These are phyloP conservation scores for Cylindrotheca fusiformis DNA, from an alignment of 108 stramenopile genomes.

Conservation along the genomic window DNA sequence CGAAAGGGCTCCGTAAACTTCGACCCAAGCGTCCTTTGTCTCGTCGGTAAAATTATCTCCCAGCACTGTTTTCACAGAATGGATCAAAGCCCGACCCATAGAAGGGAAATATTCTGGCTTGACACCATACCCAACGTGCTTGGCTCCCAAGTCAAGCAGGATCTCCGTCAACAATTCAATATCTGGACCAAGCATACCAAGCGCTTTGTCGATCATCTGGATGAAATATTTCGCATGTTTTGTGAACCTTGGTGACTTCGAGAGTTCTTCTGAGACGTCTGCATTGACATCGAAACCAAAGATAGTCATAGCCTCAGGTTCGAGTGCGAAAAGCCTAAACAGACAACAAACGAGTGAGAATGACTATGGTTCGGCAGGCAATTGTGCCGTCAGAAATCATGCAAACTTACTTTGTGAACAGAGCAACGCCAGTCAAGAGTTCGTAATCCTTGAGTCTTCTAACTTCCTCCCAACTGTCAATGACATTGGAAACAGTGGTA, in stretches of 20 bases:
- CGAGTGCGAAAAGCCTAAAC: slow-evolving; percentile 23
- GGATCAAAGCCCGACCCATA: slow-evolving; percentile 44
- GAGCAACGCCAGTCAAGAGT: slow-evolving; percentile 8
- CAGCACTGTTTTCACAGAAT: slow-evolving; percentile 23
- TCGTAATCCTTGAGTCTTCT: slow-evolving; percentile 25
- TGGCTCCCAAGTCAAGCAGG: slow-evolving; percentile 36
- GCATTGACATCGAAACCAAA: slow-evolving; percentile 27
- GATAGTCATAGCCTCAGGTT: slow-evolving; percentile 25
- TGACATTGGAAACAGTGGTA: slow-evolving; percentile 33
- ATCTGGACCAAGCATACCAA: slow-evolving; percentile 47
- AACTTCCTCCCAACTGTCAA: slow-evolving; percentile 40
- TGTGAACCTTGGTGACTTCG: slow-evolving; percentile 17
- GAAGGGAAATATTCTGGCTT: slow-evolving; percentile 35
- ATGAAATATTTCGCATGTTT: slow-evolving; percentile 36
- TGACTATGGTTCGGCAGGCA: background rate
- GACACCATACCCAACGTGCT: slow-evolving; percentile 47
- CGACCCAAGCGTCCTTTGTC: slow-evolving; percentile 34
- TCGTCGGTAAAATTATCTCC: slow-evolving; percentile 42
- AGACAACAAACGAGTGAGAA: too few relatives aligned
- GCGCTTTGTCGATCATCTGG: slow-evolving; percentile 34
- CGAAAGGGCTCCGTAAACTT: slow-evolving; percentile 27
- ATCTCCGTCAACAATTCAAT: slow-evolving; percentile 39
- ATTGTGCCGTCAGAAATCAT: too few relatives aligned
- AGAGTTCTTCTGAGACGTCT: slow-evolving; percentile 11
- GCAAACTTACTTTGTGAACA: slow-evolving; percentile 32